A percentile compares a stretch with the other conserved stretches of the same genome.
These are phyloP conservation scores for Neonectria punicea DNA, from an alignment of 2,329 filamentous ascomycete species.

Conservation along the genomic window DNA sequence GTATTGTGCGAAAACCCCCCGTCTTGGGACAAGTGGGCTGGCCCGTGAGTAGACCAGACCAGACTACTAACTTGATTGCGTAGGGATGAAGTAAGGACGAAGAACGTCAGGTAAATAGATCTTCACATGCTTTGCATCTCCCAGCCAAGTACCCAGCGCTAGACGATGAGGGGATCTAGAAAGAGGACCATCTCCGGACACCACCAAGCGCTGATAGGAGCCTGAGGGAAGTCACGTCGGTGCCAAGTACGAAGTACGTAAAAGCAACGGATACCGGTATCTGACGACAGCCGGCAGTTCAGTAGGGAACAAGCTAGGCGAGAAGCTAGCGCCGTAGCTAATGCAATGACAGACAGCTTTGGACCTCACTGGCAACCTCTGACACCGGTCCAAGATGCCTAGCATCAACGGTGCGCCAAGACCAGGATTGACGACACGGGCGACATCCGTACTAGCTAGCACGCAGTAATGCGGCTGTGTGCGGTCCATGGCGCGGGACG, in stretches of 20 bases:
- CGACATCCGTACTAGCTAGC: neutral
- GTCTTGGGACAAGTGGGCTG: slow-evolving; percentile 8
- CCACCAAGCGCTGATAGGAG: neutral
- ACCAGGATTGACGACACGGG: slow-evolving; percentile 5
- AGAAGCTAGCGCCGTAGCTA: slow-evolving; percentile 17
- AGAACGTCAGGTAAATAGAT: neutral
- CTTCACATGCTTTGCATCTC: neutral
- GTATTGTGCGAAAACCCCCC: slow-evolving; percentile 11
- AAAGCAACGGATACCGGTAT: neutral
- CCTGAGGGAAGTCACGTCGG: slow-evolving; percentile 2
- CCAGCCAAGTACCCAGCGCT: neutral
- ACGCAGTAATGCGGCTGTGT: neutral
- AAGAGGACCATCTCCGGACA: neutral
- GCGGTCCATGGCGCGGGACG: neutral
- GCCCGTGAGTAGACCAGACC: neutral
- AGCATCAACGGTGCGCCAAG: slow-evolving; percentile 21
- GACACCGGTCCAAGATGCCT: slow-evolving; percentile 14
- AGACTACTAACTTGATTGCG: neutral
- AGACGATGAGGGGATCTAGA: neutral
- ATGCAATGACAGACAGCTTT: slow-evolving; percentile 21
- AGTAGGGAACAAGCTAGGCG: slow-evolving; percentile 1
- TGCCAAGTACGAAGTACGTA: neutral
- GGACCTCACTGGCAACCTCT: slow-evolving; percentile 7
- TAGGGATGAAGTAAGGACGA: neutral
- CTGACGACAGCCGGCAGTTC: slow-evolving; percentile 17